Percentiles rank a stretch among this genome's conserved stretches.
These are phyloP conservation scores for Fomitopsis schrenkii DNA, from an alignment of 1,284 basidiomycete species.

Conservation along the genomic window DNA sequence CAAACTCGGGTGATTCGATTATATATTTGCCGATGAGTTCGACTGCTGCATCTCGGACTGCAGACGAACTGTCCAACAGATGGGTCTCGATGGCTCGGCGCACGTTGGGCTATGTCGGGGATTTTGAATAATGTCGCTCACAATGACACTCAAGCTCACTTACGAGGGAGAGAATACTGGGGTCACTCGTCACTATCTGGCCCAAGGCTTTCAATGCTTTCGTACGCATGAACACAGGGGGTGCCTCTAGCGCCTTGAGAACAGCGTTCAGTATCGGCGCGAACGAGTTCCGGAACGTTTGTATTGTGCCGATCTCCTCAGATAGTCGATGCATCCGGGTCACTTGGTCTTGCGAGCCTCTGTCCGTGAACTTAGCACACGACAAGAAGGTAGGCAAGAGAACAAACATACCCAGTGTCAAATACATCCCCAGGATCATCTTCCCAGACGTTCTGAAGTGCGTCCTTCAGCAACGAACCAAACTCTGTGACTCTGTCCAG, in stretches of 20 bases:
- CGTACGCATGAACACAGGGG: slow-evolving; percentile 83
- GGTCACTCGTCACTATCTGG: slow-evolving; percentile 82
- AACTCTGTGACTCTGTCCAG: slow-evolving; percentile 39
- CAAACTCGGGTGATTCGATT: slow-evolving; percentile 80
- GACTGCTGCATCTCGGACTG: slow-evolving; percentile 93
- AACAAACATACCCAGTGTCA: slow-evolving; percentile 59
- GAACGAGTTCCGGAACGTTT: slow-evolving; percentile 73
- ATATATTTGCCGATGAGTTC: slow-evolving; percentile 96
- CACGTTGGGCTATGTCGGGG: slow-evolving; percentile 56
- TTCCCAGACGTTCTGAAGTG: slow-evolving; percentile 67
- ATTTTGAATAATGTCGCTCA: background rate
- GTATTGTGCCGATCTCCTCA: slow-evolving; percentile 73
- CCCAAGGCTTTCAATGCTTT: slow-evolving; percentile 87
- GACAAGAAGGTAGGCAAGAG: background rate
- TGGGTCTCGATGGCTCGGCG: slow-evolving; percentile 84
- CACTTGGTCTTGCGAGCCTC: slow-evolving; percentile 64
- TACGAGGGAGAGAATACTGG: slow-evolving; percentile 75
- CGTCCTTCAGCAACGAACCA: slow-evolving; percentile 51
- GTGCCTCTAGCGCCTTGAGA: slow-evolving; percentile 72
- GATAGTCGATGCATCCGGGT: slow-evolving; percentile 62
- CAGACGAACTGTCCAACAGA: slow-evolving; percentile 85
- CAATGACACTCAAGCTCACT: slow-evolving; percentile 20
- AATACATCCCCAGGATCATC: slow-evolving; percentile 66
- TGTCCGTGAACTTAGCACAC: slow-evolving; percentile 6
- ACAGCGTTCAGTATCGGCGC: slow-evolving; percentile 77